Evolutionary conservation across 2,329 filamentous ascomycete genomes (phyloP), one percentile per base, ranked within the genome.

Genomic region (Ploettnerulaceae sp.): DNA sequence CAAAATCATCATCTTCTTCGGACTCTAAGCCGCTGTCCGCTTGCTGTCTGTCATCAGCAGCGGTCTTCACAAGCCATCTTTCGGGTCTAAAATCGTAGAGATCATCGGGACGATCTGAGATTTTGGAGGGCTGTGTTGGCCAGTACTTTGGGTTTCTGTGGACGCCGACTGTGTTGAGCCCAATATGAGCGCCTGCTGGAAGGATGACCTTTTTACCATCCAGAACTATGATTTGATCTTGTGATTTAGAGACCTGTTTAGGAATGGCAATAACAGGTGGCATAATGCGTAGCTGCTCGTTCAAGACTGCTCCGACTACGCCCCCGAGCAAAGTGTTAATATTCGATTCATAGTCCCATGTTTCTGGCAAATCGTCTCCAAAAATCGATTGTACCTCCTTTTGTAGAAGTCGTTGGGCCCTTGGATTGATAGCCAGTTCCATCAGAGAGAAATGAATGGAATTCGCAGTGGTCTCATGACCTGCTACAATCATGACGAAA

Each of bases 381-480:
- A 90, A 70, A 7, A 86, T 76, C 11, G 69, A 66, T 61, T 89
- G 81, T 20, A 93, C 67, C 51, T 89, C 86, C 34, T 72, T 68
- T 57, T 91, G 86, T 3, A 91, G 66, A 5, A 71, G 71, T 18
- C 76, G 73, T 60, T 93, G 87, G 1, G 75, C 75, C 1, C 69
- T 65, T 5, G 79, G 79, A 57, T 82, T 75, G 57, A 79, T 75
- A 11, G 86, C 86, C 5, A 91, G 74, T 56, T 80, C 74, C 26
- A 88, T 62, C 3, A 89, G 66, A 2, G 80, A 73, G 61, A 86
- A 89, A 66, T 90, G 83, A 29, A 89, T 71, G 3, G 78, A 76
- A 64, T 86, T 88, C 37, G 86, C 86, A 2, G 85, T 85, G 1
- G 86, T 90, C 65, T 93, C 87, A 65, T 93, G 86, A 9, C 87